Percentiles rank a stretch among this genome's conserved stretches.
These are phyloP conservation scores for Elasticomyces elasticus DNA, from an alignment of 495 filamentous ascomycete genomes.

Conservation along the genomic window DNA sequence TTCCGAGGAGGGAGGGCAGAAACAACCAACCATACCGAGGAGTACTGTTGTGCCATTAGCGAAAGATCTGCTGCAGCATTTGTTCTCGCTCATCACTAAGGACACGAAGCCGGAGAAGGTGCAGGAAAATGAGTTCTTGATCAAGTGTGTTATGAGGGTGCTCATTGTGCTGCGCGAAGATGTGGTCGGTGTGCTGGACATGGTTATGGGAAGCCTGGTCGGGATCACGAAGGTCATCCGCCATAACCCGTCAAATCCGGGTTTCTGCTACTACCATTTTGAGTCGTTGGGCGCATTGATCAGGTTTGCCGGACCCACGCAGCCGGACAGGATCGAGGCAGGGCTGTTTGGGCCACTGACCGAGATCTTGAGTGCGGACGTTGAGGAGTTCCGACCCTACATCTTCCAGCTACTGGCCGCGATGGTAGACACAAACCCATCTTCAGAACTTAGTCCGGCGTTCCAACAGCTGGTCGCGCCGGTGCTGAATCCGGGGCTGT, in stretches of 20 bases:
- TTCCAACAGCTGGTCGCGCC: slow-evolving; percentile 66
- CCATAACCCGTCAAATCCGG: slow-evolving; percentile 89
- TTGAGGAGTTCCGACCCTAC: slow-evolving; percentile 91
- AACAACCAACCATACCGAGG: slow-evolving; percentile 63
- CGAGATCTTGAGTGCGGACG: slow-evolving; percentile 62
- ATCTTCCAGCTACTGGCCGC: slow-evolving; percentile 91
- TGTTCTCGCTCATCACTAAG: slow-evolving; percentile 83
- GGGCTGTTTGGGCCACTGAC: slow-evolving; percentile 70
- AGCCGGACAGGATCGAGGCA: slow-evolving; percentile 63
- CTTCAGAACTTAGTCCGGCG: slow-evolving; percentile 58
- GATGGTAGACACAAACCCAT: slow-evolving; percentile 71
- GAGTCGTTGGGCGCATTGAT: slow-evolving; percentile 94
- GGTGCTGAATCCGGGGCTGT: slow-evolving; percentile 64
- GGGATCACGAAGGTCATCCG: slow-evolving; percentile 81
- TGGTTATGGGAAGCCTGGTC: slow-evolving; percentile 65
- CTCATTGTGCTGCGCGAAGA: slow-evolving; percentile 82
- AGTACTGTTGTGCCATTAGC: slow-evolving; percentile 65
- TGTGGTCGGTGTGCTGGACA: slow-evolving; percentile 57
- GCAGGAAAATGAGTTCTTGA: slow-evolving; percentile 97
- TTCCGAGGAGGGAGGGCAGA: slow-evolving; percentile 56
- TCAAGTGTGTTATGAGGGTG: slow-evolving; percentile 96
- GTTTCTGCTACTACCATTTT: slow-evolving; percentile 98
- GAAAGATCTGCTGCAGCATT: slow-evolving; percentile 76
- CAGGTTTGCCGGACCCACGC: slow-evolving; percentile 58
- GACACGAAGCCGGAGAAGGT: slow-evolving; percentile 77